These are phyloP conservation scores for Cupressus sempervirens DNA, from an alignment of 75 land plant species.

Conservation along the genomic window DNA sequence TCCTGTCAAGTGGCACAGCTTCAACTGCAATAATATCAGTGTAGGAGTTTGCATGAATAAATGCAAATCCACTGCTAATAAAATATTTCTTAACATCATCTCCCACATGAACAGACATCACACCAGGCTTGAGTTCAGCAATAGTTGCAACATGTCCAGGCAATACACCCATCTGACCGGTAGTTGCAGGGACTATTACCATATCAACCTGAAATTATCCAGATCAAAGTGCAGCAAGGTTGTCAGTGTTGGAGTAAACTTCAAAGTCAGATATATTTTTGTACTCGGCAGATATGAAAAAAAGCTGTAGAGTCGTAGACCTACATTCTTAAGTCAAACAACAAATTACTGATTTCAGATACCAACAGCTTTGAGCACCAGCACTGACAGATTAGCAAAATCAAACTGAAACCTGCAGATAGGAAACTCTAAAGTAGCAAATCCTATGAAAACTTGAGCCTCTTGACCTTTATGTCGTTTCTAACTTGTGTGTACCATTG, in stretches of 20 bases:
- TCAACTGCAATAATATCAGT: conserved; percentile 83
- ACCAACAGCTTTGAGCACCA: no score
- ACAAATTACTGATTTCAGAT: no score
- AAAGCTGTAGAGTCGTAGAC: no score
- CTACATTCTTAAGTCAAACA: no score
- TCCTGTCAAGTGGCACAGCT: conserved; percentile 67
- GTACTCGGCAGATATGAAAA: background rate
- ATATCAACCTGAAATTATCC: conserved; percentile 68
- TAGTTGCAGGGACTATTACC: conserved; percentile 85
- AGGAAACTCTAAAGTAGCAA: no score
- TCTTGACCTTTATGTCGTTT: no score
- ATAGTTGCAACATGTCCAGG: conserved; percentile 95
- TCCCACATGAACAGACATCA: conserved; percentile 87
- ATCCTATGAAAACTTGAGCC: no score
- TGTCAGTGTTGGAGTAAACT: background rate
- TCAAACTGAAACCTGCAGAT: no score
- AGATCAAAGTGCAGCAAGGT: background rate
- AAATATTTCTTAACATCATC: conserved; percentile 73
- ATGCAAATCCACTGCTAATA: conserved; percentile 95
- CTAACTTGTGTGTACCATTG: no score
- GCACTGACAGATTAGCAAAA: no score
- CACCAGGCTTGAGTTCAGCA: conserved; percentile 91
- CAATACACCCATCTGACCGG: conserved; percentile 95
- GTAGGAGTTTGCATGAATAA: conserved; percentile 86
- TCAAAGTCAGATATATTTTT: background rate